phyloP scores from a whole-genome alignment of 129 eudicot genomes.

The Kitagawia praeruptora region DNA sequence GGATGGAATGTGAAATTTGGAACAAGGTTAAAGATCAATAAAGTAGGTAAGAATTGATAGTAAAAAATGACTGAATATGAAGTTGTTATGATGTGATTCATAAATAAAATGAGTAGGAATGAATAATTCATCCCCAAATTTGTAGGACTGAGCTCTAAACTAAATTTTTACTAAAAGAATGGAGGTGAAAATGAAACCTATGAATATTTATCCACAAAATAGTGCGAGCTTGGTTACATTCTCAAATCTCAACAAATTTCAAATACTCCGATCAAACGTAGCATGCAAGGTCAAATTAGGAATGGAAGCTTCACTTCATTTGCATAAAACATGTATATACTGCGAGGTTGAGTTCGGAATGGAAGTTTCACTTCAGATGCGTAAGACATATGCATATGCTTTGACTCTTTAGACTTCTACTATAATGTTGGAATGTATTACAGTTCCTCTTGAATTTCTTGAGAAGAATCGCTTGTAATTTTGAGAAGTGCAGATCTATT shows the following conservation, averaged over 20 bases:
- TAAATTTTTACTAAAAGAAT: too few species aligned
- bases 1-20: too few species aligned
- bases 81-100: not conserved
- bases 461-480: not conserved
- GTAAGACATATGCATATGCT: not conserved
- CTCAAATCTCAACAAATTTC: not conserved
- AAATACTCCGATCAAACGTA: not conserved
- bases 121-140: not conserved
- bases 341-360: not conserved
- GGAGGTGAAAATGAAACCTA: not conserved
- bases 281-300: not conserved
- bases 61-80: not conserved
- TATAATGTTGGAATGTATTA: not conserved
- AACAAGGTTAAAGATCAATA: too few species aligned
- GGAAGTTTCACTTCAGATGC: too few species aligned
- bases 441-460: not conserved
- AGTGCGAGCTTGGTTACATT: not conserved
- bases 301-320: not conserved
- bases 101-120: not conserved
- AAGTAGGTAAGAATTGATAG: not conserved
- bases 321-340: not conserved
- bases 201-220: not conserved
- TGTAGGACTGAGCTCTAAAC: not conserved
- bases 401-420: not conserved
- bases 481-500: not conserved